These are phyloP conservation scores for Vigna unguiculata DNA, from an alignment of 306 rosid genomes.

Conservation along the genomic window DNA sequence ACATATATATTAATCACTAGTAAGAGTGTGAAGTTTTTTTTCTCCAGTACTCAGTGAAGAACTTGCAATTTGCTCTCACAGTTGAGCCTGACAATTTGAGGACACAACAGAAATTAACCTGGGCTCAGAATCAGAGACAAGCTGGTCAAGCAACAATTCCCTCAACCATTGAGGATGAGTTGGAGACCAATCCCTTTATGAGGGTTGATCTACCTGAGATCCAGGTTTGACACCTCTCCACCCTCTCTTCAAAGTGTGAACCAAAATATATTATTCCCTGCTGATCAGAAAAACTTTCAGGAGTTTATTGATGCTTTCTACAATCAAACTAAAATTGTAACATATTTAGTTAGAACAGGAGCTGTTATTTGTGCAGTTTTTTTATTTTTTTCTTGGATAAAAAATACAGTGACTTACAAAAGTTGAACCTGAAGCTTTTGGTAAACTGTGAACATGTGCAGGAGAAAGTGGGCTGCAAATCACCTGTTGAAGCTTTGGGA, in stretches of 20 bases:
- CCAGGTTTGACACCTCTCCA: constrained; percentile 62
- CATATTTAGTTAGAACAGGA: not conserved
- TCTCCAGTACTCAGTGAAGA: constrained; percentile 40
- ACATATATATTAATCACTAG: not conserved
- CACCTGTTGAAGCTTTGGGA: constrained; percentile 71
- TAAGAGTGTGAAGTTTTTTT: constrained; percentile 27
- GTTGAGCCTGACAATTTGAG: constrained; percentile 45
- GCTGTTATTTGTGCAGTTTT: constrained; percentile 25
- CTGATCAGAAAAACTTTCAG: not conserved
- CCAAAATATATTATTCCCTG: constrained; percentile 2
- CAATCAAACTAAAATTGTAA: constrained; percentile 5
- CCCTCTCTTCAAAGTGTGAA: constrained; percentile 20
- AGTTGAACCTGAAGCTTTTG: constrained; percentile 10
- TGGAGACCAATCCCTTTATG: constrained; percentile 84
- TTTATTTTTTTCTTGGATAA: not conserved
- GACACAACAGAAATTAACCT: constrained; percentile 66
- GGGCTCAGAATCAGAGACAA: constrained; percentile 77
- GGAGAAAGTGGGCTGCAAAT: constrained; percentile 63
- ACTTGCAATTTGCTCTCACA: constrained; percentile 45
- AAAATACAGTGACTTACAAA: not conserved
- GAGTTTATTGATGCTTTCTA: not conserved
- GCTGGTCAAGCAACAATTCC: constrained; percentile 78
- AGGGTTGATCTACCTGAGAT: constrained; percentile 75
- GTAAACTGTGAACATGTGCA: constrained; percentile 43
- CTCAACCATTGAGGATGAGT: constrained; percentile 78